Evolutionary conservation across 2,329 filamentous ascomycete species (phyloP).

Genomic region (Plenodomus lindquistii): DNA sequence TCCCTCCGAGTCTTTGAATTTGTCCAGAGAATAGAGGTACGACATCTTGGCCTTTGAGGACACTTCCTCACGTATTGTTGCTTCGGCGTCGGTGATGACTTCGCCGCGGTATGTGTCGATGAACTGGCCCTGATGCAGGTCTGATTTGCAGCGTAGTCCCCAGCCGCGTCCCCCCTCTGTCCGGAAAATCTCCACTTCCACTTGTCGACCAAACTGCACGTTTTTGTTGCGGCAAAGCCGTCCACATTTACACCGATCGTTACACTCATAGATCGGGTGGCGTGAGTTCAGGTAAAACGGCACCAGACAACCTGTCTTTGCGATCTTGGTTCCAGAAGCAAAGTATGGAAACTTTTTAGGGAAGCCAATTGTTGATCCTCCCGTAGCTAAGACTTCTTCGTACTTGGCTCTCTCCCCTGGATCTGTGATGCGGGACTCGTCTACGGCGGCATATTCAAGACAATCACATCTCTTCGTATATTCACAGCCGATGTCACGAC

Average conservation of each 20-base stretch:
- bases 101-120: conserved; percentile 77
- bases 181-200: conserved; percentile 77
- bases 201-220: conserved; percentile 71
- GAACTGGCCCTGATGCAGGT: conserved; percentile 73
- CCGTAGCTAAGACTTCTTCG: conserved; percentile 14
- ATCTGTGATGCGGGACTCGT: conserved; percentile 42
- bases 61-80: conserved; percentile 63
- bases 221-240: conserved; percentile 71
- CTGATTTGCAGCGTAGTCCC: conserved; percentile 69
- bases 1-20: conserved; percentile 67
- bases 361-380: conserved; percentile 39
- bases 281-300: conserved; percentile 50
- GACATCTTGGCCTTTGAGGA: conserved; percentile 68
- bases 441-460: conserved; percentile 63
- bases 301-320: conserved; percentile 37
- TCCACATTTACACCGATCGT: conserved; percentile 69
- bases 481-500: conserved; percentile 61
- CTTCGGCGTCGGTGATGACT: conserved; percentile 58
- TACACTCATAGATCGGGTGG: conserved; percentile 76
- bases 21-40: conserved; percentile 81
- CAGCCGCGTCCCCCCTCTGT: conserved; percentile 71
- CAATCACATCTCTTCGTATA: conserved; percentile 68
- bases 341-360: conserved; percentile 67
- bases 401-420: conserved; percentile 29
- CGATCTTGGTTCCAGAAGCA: conserved; percentile 32